Conservation (phyloP, 352 stramenopile genomes). For the Pythium aristosporum region DNA sequence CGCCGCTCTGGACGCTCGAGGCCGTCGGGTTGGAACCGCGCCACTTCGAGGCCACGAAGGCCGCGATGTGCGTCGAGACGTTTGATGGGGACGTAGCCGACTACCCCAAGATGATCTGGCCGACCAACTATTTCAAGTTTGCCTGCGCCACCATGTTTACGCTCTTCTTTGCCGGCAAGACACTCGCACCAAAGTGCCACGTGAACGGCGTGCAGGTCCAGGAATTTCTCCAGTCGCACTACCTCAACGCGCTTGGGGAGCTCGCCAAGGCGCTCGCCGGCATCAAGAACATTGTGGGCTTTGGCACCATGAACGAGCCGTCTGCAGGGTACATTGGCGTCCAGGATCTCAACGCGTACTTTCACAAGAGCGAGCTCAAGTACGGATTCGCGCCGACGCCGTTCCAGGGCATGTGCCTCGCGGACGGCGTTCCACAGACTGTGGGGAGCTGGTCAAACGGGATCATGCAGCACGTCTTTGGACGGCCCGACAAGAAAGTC, state of each 20-base stretch:
- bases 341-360: constrained; percentile 51
- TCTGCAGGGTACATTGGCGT: constrained; percentile 76
- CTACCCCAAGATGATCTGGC: constrained; percentile 92
- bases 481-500: constrained; percentile 43
- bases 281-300: constrained; percentile 84
- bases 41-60: constrained; percentile 71
- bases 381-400: constrained; percentile 73
- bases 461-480: constrained; percentile 71
- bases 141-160: constrained; percentile 91
- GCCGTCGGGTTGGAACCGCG: constrained; percentile 70
- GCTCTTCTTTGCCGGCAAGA: constrained; percentile 83
- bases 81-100: constrained; percentile 22
- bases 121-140: constrained; percentile 91
- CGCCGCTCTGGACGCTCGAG: constrained; percentile 89
- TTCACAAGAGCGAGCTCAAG: constrained; percentile 61
- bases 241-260: constrained; percentile 70
- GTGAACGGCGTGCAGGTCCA: constrained; percentile 82
- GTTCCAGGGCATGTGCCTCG: constrained; percentile 82
- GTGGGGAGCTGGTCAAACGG: constrained; percentile 78
- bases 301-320: constrained; percentile 93
- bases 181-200: constrained; percentile 64
- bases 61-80: constrained; percentile 75
- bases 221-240: constrained; percentile 86
- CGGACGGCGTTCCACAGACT: constrained; percentile 52
- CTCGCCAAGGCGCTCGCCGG: constrained; percentile 61